Percentiles rank a stretch among this genome's conserved stretches.
These are phyloP conservation scores for Diaporthe citriasiana DNA, from an alignment of 2,329 filamentous ascomycete genomes.

Conservation along the genomic window DNA sequence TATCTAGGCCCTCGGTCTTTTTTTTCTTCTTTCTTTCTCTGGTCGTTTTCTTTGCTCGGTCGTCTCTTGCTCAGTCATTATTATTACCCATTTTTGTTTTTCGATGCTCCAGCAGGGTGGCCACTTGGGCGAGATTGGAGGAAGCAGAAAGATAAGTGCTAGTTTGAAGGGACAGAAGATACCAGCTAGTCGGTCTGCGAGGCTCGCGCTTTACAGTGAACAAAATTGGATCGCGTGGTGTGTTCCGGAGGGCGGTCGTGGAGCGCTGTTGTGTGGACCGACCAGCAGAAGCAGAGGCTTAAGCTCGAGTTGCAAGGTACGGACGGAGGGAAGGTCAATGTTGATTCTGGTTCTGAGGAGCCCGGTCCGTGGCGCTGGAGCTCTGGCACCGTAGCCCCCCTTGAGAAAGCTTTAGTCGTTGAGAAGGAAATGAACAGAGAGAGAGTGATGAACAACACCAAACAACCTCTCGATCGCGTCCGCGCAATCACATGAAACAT, in stretches of 20 bases:
- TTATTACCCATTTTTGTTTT: slow-evolving; percentile 35
- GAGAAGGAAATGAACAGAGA: slow-evolving; percentile 24
- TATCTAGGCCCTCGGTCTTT: slow-evolving; percentile 34
- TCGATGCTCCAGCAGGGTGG: slow-evolving; percentile 22
- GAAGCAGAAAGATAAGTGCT: not conserved
- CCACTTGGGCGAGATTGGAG: not conserved
- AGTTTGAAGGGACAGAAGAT: slow-evolving; percentile 8
- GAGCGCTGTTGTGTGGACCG: not conserved
- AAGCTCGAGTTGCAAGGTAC: slow-evolving; percentile 7
- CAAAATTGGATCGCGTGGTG: not conserved
- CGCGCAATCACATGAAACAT: not conserved
- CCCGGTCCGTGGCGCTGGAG: not conserved
- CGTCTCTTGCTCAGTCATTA: slow-evolving; percentile 25
- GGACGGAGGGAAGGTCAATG: not conserved
- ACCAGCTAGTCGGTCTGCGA: slow-evolving; percentile 12
- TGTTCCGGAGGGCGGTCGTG: not conserved
- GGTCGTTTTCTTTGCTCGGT: slow-evolving; percentile 7
- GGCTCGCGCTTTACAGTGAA: not conserved
- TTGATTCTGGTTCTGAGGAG: slow-evolving; percentile 22
- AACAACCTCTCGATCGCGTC: not conserved
- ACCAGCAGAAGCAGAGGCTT: not conserved
- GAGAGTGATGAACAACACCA: slow-evolving; percentile 20
- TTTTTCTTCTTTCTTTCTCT: slow-evolving; percentile 31
- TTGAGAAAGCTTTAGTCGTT: slow-evolving; percentile 12
- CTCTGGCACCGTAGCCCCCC: not conserved